These are phyloP conservation scores for Fusarium keratoplasticum DNA, from an alignment of 2,329 filamentous ascomycete genomes.

Conservation along the genomic window DNA sequence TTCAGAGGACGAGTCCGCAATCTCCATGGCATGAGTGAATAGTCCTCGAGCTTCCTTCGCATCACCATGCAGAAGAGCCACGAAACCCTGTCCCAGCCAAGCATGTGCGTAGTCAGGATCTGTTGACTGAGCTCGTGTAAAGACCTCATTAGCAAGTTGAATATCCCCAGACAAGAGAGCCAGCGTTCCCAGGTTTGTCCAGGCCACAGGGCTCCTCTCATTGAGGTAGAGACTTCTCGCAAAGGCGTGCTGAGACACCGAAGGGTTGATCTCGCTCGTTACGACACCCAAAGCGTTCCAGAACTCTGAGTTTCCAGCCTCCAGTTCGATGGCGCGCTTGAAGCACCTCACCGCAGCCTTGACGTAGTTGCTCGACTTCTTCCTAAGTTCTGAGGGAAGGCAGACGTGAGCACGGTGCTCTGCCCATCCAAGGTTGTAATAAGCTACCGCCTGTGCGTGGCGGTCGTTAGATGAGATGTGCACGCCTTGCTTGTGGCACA, in stretches of 20 bases:
- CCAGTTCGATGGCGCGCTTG: conserved; percentile 94
- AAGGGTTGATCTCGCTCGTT: conserved; percentile 85
- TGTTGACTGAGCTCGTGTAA: conserved; percentile 89
- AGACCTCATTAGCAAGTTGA: conserved; percentile 88
- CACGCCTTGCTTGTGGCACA: conserved; percentile 90
- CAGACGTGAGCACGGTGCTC: conserved; percentile 85
- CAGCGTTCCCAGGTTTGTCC: conserved; percentile 91
- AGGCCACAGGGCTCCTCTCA: conserved; percentile 84
- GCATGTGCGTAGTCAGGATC: conserved; percentile 94
- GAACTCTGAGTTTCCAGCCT: conserved; percentile 93
- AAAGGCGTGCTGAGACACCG: conserved; percentile 92
- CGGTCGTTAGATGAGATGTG: conserved; percentile 77
- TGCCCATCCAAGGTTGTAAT: conserved; percentile 96
- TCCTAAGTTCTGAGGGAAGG: conserved; percentile 63
- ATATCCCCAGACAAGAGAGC: conserved; percentile 87
- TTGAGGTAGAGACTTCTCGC: conserved; percentile 93
- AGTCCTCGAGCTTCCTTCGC: conserved; percentile 81
- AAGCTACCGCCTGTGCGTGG: conserved; percentile 93
- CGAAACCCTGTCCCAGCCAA: conserved; percentile 92
- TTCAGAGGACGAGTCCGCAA: conserved; percentile 80
- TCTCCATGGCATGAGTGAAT: conserved; percentile 95
- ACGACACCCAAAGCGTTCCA: conserved; percentile 97
- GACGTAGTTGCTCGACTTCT: conserved; percentile 75
- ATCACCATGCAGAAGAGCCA: conserved; percentile 83
- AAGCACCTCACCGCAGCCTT: conserved; percentile 89